Base-by-base conservation (phyloP, 2,329 filamentous ascomycete species). In the Botrytis byssoidea region DNA sequence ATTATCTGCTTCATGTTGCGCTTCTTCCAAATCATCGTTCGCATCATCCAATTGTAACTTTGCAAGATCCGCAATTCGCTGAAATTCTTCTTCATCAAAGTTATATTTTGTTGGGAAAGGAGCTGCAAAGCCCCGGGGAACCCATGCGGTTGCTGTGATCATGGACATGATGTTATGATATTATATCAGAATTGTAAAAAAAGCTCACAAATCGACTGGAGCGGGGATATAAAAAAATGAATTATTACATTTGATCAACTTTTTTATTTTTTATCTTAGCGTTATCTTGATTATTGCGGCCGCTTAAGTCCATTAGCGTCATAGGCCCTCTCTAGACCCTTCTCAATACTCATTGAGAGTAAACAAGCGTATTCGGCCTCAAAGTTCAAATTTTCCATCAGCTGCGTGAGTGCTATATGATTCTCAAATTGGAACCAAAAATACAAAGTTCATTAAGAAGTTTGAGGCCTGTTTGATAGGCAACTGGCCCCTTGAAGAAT, bases 1-100 rank as follows among this genome's bases (percentile, higher is more conserved):
- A 73, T 76, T 74, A 59, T 80, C 80, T 70, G 75, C 80, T 75
- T 44, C 79, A 77, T 79, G 80, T 73, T 82, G 82, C 51, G 82
- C 82, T 78, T 92, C 90, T 77, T 92, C 89, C 75, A 97, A 84
- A 80, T 96, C 95, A 42, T 95, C 93, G 80, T 95, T 92, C 40
- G 96, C 96, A 83, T 98, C 96, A 80, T 98, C 93, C 48, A 93
- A 85, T 82, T 93, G 90, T 76, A 88, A 82, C 75, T 86, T 85
- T 59, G 88, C 88, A 74, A 90, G 84, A 80, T 87, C 85, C 44
- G 87, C 87, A 81, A 90, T 89, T 74, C 88, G 84, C 75, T 84
- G 82, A 78, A 89, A 87, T 79, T 90, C 88, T 73, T 85, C 85
- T 79, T 90, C 88, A 76, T 89, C 86, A 74, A 89, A 85, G 72